These are phyloP conservation scores for Dictyostelium gargantuum DNA, from an alignment of 208 protist genomes.

Conservation along the genomic window DNA sequence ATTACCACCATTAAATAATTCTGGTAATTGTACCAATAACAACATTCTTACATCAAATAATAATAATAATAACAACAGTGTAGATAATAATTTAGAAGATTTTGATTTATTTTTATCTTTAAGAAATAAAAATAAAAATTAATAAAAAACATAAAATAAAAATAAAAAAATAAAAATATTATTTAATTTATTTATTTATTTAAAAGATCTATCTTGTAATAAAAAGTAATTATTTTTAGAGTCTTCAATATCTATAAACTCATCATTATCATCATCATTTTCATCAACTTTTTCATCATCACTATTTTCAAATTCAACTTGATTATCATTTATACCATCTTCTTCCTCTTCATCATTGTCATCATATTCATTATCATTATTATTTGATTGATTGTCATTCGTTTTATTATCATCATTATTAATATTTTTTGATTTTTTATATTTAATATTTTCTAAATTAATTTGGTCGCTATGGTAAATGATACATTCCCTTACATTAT, in stretches of 20 bases:
- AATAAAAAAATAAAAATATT: neutral
- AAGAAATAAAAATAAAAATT: constrained; percentile 28
- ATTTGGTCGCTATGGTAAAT: neutral
- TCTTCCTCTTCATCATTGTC: neutral
- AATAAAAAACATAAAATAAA: neutral
- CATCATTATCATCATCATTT: neutral
- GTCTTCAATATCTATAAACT: neutral
- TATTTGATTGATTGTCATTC: neutral
- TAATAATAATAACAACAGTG: neutral
- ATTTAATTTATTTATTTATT: neutral
- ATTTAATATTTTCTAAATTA: too few relatives aligned
- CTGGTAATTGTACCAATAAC: neutral
- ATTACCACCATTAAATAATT: constrained; percentile 19
- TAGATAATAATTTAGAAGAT: neutral
- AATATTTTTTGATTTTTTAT: neutral
- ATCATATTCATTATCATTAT: neutral
- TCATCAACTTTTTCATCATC: neutral
- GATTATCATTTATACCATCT: neutral
- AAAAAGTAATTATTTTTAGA: neutral
- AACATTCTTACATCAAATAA: neutral
- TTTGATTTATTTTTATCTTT: constrained; percentile 45
- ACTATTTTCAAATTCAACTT: neutral
- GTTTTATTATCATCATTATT: neutral
- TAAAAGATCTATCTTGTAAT: neutral
- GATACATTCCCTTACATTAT: neutral